Base-by-base conservation (phyloP, 768 basidiomycete species). In the Sarcodon sp. region DNA sequence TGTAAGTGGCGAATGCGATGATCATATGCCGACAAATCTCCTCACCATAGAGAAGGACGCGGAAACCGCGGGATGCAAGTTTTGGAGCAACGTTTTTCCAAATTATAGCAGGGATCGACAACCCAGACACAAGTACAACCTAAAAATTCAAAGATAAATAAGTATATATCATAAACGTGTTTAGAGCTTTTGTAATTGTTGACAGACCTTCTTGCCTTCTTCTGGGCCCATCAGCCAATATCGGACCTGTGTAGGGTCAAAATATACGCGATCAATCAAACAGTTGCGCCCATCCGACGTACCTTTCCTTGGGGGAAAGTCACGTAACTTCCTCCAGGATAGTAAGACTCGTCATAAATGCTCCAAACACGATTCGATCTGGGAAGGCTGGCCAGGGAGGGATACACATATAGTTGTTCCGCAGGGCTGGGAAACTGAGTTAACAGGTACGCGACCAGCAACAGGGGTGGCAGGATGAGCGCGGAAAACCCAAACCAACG, bases 211-310 rank as follows among this genome's bases (percentile, higher is more conserved):
- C 47, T 70, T 68, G 13, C 85, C 85, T 10, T 72, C 62, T 53
- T 77, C 76, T 16, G 84, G 84, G 3, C 87, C 87, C 31, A 83
- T 57, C 36, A 88, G 58, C 83, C 86, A 89, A 61, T 87, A 89
- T 54, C 83, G 71, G 15, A 80, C 73, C 81, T 84, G 55, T 31
- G 47, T 31, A 16, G 12, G 38, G 49, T 48, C 34, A 51, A 47
- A 43, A 48, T 50, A 21, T 39, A 16, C n/a, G 38, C 31, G 10
- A 3, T 8, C 8, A 8, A 33, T 51, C 34, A 21, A 45, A 44
- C 11, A 16, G 3, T 11, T 4, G 13, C 21, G 16, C 10, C 18
- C 15, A 47, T 48, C 54, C 50, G 53, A 64, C 73, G 41, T 51
- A 80, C 82, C 50, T 70, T 68, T 37, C 87, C 87, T 49, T 72